A percentile compares a stretch with the other conserved stretches of the same genome.
These are phyloP conservation scores for Coemansia sp. DNA, from an alignment of 192 early-diverging fungal species.

Conservation along the genomic window DNA sequence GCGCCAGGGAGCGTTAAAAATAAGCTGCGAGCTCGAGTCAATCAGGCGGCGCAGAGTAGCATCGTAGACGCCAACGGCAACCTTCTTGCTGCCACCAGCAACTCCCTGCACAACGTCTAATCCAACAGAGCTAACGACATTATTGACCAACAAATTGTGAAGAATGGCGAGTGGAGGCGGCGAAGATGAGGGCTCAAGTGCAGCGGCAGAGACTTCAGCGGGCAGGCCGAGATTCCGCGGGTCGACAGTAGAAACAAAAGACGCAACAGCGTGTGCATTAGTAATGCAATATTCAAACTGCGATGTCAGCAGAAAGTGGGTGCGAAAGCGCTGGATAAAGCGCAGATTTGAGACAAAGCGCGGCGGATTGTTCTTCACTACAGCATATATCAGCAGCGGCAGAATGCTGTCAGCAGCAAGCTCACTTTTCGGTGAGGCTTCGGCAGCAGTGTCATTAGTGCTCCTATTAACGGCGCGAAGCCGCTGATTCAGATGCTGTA, in stretches of 20 bases:
- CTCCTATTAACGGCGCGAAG: neutral
- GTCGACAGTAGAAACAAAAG: conserved; percentile 48
- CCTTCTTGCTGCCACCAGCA: conserved; percentile 51
- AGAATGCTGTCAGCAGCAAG: conserved; percentile 64
- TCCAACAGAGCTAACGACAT: conserved; percentile 36
- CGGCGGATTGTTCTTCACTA: conserved; percentile 66
- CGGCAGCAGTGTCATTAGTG: too few relatives aligned
- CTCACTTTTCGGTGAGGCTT: neutral
- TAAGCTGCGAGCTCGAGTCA: conserved; percentile 31
- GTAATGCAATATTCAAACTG: conserved; percentile 56
- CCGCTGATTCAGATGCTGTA: conserved; percentile 31
- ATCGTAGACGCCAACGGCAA: conserved; percentile 51
- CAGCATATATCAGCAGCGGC: conserved; percentile 67
- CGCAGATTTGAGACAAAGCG: conserved; percentile 68
- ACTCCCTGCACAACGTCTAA: conserved; percentile 55
- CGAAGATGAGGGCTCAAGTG: conserved; percentile 17
- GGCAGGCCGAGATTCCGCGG: conserved; percentile 36
- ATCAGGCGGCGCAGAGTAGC: conserved; percentile 44
- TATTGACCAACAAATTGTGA: conserved; percentile 36
- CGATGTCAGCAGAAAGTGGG: conserved; percentile 35
- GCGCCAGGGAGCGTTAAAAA: conserved; percentile 25
- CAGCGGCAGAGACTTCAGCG: conserved; percentile 30
- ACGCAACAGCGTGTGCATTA: conserved; percentile 36
- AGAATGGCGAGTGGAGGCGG: conserved; percentile 26
- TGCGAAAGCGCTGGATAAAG: conserved; percentile 54